Evolutionary conservation across 768 basidiomycete genomes (phyloP).

Genomic region (Collybia sp.): DNA sequence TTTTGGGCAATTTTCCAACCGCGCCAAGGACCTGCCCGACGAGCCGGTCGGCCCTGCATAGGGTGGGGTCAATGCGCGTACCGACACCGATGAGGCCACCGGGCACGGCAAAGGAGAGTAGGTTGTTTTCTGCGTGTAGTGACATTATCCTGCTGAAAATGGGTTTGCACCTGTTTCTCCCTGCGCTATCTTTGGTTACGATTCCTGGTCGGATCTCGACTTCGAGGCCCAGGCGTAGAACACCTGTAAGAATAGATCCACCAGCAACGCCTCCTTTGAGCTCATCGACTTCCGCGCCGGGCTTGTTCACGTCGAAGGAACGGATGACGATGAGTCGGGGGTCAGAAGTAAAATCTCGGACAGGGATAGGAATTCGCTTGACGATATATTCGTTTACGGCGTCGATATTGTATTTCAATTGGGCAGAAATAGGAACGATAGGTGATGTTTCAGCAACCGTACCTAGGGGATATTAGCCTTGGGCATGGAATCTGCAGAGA

Average conservation of each 20-base stretch:
- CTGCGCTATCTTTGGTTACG: constrained; percentile 90
- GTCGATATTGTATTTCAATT: constrained; percentile 98
- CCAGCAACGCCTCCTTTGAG: constrained; percentile 98
- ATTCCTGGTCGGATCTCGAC: constrained; percentile 97
- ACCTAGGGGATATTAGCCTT: constrained; percentile 39
- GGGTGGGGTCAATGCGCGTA: constrained; percentile 91
- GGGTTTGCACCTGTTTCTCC: constrained; percentile 87
- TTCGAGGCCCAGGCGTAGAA: constrained; percentile 85
- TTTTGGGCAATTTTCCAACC: constrained; percentile 89
- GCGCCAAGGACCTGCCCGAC: constrained; percentile 96
- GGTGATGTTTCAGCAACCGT: constrained; percentile 97
- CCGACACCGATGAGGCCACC: constrained; percentile 99
- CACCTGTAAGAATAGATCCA: constrained; percentile 91
- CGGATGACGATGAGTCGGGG: constrained; percentile 97
- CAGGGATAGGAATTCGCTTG: constrained; percentile 91
- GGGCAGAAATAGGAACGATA: constrained; percentile 98
- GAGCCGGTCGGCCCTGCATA: constrained; percentile 94
- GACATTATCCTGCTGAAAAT: constrained; percentile 91
- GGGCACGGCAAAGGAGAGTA: constrained; percentile 91
- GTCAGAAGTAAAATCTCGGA: constrained; percentile 87
- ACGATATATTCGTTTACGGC: constrained; percentile 99
- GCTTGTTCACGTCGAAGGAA: constrained; percentile 99
- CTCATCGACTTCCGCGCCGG: constrained; percentile 94
- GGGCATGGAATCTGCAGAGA: too few species aligned
- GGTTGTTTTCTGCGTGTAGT: constrained; percentile 92